A percentile compares a stretch with the other conserved stretches of the same genome.
These are phyloP conservation scores for Boletellus ananas DNA, from an alignment of 768 basidiomycete genomes.

Conservation along the genomic window DNA sequence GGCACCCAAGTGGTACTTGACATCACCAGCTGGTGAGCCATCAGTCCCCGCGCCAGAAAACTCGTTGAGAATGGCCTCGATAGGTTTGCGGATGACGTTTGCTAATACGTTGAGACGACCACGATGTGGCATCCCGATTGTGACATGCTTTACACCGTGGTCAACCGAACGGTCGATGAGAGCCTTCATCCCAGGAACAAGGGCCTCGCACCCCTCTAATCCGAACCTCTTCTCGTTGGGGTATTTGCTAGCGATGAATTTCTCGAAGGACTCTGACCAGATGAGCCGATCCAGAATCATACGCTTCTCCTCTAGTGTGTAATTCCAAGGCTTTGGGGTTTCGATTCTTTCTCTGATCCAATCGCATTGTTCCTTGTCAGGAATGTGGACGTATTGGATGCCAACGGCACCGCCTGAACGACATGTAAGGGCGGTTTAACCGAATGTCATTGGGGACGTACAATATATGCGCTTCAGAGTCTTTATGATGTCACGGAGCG, in stretches of 20 bases:
- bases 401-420: conserved; percentile 76
- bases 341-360: conserved; percentile 98
- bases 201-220: conserved; percentile 94
- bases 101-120: conserved; percentile 96
- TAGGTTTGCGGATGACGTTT: conserved; percentile 97
- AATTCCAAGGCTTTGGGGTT: conserved; percentile 95
- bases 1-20: conserved; percentile 98
- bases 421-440: conserved; percentile 3
- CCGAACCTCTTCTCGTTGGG: conserved; percentile 99
- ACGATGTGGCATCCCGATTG: conserved; percentile 99
- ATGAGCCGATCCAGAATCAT: conserved; percentile 99
- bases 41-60: conserved; percentile 76
- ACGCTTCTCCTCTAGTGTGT: conserved; percentile 96
- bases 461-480: conserved; percentile 92
- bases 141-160: conserved; percentile 90
- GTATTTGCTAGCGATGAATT: conserved; percentile 97
- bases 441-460: conserved; percentile 37
- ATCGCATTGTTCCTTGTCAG: conserved; percentile 97
- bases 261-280: conserved; percentile 99
- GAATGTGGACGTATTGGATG: conserved; percentile 92
- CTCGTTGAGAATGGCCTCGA: conserved; percentile 97
- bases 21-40: conserved; percentile 88
- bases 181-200: conserved; percentile 99
- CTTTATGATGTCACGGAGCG: conserved; percentile 86
- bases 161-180: conserved; percentile 98